These are phyloP conservation scores for Boletus bicolor DNA, from an alignment of 768 basidiomycete species.

Conservation along the genomic window DNA sequence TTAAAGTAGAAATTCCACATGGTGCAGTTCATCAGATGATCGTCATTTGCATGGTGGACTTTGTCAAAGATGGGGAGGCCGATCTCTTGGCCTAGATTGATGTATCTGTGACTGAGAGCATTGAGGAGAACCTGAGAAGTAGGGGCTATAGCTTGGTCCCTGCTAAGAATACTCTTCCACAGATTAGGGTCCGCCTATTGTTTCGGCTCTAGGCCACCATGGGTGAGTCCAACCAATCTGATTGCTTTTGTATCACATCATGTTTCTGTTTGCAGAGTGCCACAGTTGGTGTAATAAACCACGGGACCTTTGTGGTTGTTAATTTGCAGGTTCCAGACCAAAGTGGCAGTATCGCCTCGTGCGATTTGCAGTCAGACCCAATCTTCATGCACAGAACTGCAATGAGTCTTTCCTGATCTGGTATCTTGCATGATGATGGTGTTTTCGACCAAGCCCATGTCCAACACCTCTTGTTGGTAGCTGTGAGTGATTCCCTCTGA, in stretches of 20 bases:
- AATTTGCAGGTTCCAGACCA: background rate
- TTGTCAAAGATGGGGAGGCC: conserved; percentile 75
- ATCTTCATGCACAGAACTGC: conserved; percentile 69
- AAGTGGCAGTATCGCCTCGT: conserved; percentile 45
- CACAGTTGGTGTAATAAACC: conserved; percentile 80
- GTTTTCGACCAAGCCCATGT: conserved; percentile 62
- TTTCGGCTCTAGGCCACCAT: conserved; percentile 30
- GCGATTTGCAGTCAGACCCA: conserved; percentile 56
- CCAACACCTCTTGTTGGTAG: conserved; percentile 80
- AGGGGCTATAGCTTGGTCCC: too few relatives aligned
- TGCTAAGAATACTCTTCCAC: too few relatives aligned
- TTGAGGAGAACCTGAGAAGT: too few relatives aligned
- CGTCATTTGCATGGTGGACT: conserved; percentile 72
- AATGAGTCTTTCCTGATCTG: conserved; percentile 74
- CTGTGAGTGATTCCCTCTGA: conserved; percentile 37
- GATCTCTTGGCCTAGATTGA: conserved; percentile 58
- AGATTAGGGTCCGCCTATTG: too few relatives aligned
- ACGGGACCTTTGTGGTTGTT: conserved; percentile 51
- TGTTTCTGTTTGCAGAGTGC: conserved; percentile 71
- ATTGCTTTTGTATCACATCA: conserved; percentile 53
- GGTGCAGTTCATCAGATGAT: conserved; percentile 73
- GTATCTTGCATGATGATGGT: conserved; percentile 77
- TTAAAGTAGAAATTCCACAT: conserved; percentile 72
- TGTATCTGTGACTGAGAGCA: conserved; percentile 31
- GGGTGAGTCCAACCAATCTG: conserved; percentile 64